These are phyloP conservation scores for Leccinum subtestaceum DNA, from an alignment of 768 basidiomycete species.

Conservation along the genomic window DNA sequence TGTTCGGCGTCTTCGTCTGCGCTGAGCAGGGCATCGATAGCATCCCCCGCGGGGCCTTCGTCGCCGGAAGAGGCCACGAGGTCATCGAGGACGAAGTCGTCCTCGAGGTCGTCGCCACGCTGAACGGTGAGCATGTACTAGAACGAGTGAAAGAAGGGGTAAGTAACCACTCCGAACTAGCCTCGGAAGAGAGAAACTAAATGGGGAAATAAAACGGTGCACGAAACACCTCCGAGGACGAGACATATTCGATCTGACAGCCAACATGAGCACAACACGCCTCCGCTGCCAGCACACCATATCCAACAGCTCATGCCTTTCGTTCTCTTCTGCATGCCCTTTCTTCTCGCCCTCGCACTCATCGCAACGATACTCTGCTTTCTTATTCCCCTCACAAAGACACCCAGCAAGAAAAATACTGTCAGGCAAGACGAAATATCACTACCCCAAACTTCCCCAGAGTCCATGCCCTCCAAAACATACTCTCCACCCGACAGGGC, in stretches of 20 bases:
- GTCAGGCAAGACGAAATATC: neutral
- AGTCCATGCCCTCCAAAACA: slow-evolving; percentile 20
- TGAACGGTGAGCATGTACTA: slow-evolving; percentile 25
- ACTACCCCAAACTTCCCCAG: neutral
- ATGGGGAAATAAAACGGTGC: slow-evolving; percentile 13
- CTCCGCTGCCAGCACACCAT: slow-evolving; percentile 5
- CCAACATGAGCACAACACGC: slow-evolving; percentile 31
- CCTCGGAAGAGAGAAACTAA: neutral
- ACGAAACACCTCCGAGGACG: neutral
- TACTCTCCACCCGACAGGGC: slow-evolving; percentile 10
- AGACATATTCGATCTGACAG: slow-evolving; percentile 8
- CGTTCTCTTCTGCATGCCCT: slow-evolving; percentile 9
- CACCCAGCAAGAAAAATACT: neutral
- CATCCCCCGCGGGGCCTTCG: slow-evolving; percentile 40
- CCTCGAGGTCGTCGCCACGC: slow-evolving; percentile 79
- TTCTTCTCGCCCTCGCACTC: slow-evolving; percentile 12
- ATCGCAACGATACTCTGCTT: neutral
- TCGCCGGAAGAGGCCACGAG: slow-evolving; percentile 62
- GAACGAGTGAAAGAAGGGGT: neutral
- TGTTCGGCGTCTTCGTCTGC: slow-evolving; percentile 42
- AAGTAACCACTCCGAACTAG: neutral
- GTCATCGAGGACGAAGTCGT: slow-evolving; percentile 75
- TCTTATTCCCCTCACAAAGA: slow-evolving; percentile 5
- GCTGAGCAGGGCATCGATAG: slow-evolving; percentile 41
- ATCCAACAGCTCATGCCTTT: slow-evolving; percentile 7